phyloP scores from a whole-genome alignment of 2,329 filamentous ascomycete species.

The Penicillium brasilianum region DNA sequence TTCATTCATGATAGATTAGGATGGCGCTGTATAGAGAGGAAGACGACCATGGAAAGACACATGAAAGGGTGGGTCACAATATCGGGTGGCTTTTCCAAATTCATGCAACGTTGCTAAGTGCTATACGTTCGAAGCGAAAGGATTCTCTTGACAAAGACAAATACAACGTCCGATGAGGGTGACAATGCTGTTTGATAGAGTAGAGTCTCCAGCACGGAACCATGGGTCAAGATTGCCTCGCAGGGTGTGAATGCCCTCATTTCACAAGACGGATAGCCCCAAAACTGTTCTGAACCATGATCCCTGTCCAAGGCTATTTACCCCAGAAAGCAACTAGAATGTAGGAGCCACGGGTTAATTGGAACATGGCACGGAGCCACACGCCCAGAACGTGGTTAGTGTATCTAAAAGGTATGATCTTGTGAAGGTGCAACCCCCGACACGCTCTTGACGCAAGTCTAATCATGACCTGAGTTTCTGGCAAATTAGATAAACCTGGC shows the following conservation, averaged over 20 bases:
- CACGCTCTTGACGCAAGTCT: not conserved
- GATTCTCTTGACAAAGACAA: not conserved
- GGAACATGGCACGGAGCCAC: constrained; percentile 6
- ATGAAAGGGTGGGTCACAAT: not conserved
- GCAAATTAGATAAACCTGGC: not conserved
- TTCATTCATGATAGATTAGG: not conserved
- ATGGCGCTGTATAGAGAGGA: not conserved
- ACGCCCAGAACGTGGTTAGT: constrained; percentile 3
- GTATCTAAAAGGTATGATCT: not conserved
- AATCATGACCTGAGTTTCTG: not conserved
- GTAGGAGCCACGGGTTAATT: not conserved
- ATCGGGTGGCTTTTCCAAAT: not conserved
- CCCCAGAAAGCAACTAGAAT: not conserved
- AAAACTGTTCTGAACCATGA: not conserved
- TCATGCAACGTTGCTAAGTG: constrained; percentile 1
- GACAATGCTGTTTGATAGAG: not conserved
- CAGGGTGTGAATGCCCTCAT: not conserved
- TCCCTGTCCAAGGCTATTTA: not conserved
- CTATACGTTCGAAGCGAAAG: not conserved
- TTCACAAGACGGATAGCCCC: too few relatives aligned
- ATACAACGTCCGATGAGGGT: constrained; percentile 2
- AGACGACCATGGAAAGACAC: not conserved
- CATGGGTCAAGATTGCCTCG: not conserved
- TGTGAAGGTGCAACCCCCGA: not conserved
- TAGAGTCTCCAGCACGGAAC: not conserved